Evolutionary conservation across 202 grass and related monocot species (phyloP), one percentile per base, ranked within the genome.

Genomic region (Setaria italica): DNA sequence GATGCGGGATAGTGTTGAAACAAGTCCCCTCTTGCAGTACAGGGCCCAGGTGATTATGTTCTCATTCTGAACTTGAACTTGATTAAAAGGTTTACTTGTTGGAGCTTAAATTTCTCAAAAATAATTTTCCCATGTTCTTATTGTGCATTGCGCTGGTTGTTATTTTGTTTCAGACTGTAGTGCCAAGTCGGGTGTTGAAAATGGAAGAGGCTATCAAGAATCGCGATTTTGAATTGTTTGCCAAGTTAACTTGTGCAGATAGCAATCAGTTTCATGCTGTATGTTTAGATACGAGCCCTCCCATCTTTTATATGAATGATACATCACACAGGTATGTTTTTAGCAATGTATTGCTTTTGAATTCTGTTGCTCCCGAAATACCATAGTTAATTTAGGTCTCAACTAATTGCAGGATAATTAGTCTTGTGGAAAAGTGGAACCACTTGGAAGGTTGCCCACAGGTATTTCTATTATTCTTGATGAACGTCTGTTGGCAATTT

Each of bases 261-360:
- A 99, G 97, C 73, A 99, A 99, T 56, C 93, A 99, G 59, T 99
- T 99, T 59, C 97, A 99, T 92, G 97, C 92, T 65, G 88, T 99
- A 86, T 99, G 97, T 87, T 88, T 99, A 87, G 91, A 96, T 62
- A 96, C 97, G 6, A 96, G 87, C 49, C 97, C 93, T 8, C 97
- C 93, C 37, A 99, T 99, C 74, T 96, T 96, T 87, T 96, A 99
- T 72, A 99, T 99, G 97, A 99, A 99, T 83, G 97, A 99, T 79
- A 96, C 94, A 45, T 99, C 97, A 78, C 94, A 97, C 92, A 92
- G 97, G 97, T 87, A 92, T 7, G 46, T 39, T 58, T 64, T 74
- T 72, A 57, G 1, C 43, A 49, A 21, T 62, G 15, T 48, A 39
- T 75, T 35, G 17, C 67, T 84, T 70, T 55, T 9, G 6, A 12